Conservation (phyloP, 257 asterid species). For the Nicotiana attenuata region DNA sequence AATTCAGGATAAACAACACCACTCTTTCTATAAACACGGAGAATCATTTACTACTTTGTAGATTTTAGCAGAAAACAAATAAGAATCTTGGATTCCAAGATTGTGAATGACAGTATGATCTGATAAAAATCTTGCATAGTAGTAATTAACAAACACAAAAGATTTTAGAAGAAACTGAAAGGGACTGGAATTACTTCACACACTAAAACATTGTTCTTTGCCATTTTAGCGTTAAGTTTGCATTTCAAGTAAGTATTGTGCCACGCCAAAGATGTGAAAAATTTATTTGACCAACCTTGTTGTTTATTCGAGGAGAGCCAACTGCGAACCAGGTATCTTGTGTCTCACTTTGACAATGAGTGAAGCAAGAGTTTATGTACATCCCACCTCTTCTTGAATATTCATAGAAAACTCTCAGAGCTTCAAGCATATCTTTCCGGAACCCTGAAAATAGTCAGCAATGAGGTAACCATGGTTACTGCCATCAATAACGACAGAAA, state of each 20-base stretch:
- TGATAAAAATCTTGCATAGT: neutral
- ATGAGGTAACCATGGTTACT: neutral
- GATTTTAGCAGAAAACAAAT: neutral
- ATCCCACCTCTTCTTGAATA: conserved; percentile 79
- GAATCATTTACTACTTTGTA: neutral
- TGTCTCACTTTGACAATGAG: conserved; percentile 87
- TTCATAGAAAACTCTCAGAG: conserved; percentile 37
- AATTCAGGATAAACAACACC: neutral
- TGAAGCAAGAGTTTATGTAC: conserved; percentile 86
- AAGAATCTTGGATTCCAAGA: neutral
- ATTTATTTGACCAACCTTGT: conserved; percentile 42
- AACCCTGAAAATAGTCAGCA: conserved; percentile 42
- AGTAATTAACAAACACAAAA: neutral
- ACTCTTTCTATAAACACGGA: neutral
- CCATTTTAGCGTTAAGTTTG: neutral
- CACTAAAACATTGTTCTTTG: neutral
- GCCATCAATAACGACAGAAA: neutral
- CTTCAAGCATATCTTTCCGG: conserved; percentile 67
- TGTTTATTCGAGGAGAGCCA: conserved; percentile 66
- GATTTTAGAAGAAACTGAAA: neutral
- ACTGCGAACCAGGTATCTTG: conserved; percentile 85
- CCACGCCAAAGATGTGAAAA: neutral
- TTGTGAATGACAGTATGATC: neutral
- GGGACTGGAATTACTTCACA: neutral
- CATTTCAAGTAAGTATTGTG: neutral